phyloP scores from a whole-genome alignment of 2,329 filamentous ascomycete genomes.

The Hysterium pulicare region DNA sequence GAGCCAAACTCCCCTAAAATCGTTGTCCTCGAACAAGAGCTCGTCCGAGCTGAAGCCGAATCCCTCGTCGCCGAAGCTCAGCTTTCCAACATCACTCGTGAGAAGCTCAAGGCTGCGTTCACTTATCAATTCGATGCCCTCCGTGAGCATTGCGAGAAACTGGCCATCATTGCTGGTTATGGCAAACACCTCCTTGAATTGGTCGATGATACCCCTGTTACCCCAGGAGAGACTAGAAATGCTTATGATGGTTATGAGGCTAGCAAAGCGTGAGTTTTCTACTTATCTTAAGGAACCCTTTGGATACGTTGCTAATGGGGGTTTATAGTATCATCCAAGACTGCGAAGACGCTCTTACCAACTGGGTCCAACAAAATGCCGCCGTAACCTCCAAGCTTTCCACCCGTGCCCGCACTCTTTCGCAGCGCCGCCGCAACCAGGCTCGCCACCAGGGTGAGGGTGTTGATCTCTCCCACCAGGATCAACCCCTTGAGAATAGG shows the following conservation, averaged over 20 bases:
- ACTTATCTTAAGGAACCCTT: no score
- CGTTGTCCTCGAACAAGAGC: slow-evolving; percentile 95
- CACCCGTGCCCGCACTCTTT: slow-evolving; percentile 80
- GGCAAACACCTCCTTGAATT: slow-evolving; percentile 98
- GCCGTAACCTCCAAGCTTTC: slow-evolving; percentile 85
- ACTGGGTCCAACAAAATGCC: slow-evolving; percentile 91
- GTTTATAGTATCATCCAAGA: slow-evolving; percentile 82
- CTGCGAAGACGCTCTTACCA: slow-evolving; percentile 94
- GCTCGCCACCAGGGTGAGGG: slow-evolving; percentile 64
- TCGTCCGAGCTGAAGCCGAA: slow-evolving; percentile 96
- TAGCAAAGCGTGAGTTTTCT: slow-evolving; percentile 67
- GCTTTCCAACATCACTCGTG: slow-evolving; percentile 97
- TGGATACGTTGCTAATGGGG: slow-evolving; percentile 17
- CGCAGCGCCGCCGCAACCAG: slow-evolving; percentile 67
- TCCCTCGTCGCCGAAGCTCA: slow-evolving; percentile 98
- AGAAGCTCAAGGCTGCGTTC: slow-evolving; percentile 98
- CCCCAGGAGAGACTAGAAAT: slow-evolving; percentile 89
- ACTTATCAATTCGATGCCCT: slow-evolving; percentile 97
- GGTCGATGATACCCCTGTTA: slow-evolving; percentile 94
- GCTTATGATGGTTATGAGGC: slow-evolving; percentile 98
- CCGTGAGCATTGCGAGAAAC: slow-evolving; percentile 95
- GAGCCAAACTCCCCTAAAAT: slow-evolving; percentile 98
- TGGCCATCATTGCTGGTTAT: slow-evolving; percentile 95
- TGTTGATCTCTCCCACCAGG: slow-evolving; percentile 78
- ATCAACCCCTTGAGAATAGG: slow-evolving; percentile 68